phyloP scores from a whole-genome alignment of 768 basidiomycete genomes.

The Amanita pseudoporphyria region DNA sequence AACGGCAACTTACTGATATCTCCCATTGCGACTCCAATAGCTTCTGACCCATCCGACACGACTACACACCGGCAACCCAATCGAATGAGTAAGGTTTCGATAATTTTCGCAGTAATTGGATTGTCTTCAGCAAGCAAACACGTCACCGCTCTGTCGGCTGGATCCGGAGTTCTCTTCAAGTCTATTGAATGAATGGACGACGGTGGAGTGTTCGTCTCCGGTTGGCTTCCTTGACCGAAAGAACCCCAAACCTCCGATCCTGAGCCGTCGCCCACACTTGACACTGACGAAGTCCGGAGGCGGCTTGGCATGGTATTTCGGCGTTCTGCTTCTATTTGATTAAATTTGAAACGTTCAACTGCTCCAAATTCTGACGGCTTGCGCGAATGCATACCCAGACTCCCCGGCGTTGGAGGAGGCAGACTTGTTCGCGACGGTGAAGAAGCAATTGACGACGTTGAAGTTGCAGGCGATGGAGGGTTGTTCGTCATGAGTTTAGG shows the following conservation, averaged over 20 bases:
- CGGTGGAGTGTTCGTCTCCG: constrained; percentile 59
- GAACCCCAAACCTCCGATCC: constrained; percentile 67
- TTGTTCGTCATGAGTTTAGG: constrained; percentile 54
- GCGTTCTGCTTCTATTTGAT: constrained; percentile 69
- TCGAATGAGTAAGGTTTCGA: constrained; percentile 88
- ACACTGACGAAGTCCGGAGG: constrained; percentile 77
- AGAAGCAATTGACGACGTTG: constrained; percentile 85
- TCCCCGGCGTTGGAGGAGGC: constrained; percentile 64
- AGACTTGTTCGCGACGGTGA: constrained; percentile 74
- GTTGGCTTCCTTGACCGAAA: constrained; percentile 43
- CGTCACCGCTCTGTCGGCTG: constrained; percentile 79
- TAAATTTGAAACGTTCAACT: constrained; percentile 81
- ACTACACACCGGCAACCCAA: constrained; percentile 94
- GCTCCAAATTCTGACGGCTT: constrained; percentile 89
- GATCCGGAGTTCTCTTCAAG: constrained; percentile 65
- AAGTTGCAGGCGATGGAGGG: constrained; percentile 88
- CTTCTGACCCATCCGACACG: constrained; percentile 93
- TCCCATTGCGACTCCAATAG: constrained; percentile 94
- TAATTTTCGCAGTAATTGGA: constrained; percentile 95
- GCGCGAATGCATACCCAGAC: constrained; percentile 51
- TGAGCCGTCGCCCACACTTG: constrained; percentile 71
- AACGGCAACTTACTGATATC: constrained; percentile 80
- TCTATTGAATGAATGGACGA: constrained; percentile 85
- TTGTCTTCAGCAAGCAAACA: constrained; percentile 96
- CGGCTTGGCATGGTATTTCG: constrained; percentile 83